These are phyloP conservation scores for Wakefieldia striispora DNA, from an alignment of 768 basidiomycete species.

Conservation along the genomic window DNA sequence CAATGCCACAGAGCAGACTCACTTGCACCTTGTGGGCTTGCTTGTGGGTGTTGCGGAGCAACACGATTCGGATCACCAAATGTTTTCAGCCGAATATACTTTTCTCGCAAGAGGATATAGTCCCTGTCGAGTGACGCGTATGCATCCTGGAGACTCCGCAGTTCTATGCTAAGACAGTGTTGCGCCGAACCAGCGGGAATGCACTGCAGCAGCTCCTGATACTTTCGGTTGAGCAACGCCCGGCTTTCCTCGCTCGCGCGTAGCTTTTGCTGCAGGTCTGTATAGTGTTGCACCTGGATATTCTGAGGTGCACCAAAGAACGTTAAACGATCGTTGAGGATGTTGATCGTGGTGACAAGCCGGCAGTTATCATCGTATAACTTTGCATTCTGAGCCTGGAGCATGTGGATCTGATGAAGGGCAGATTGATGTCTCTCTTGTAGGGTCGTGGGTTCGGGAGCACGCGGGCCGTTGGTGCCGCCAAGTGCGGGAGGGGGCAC, in stretches of 20 bases:
- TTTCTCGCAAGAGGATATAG: slow-evolving; percentile 18
- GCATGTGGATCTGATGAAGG: slow-evolving; percentile 32
- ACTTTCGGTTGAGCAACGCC: slow-evolving; percentile 16
- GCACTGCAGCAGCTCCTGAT: slow-evolving; percentile 24
- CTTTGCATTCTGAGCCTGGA: slow-evolving; percentile 30
- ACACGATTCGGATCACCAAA: slow-evolving; percentile 1
- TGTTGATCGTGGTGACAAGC: slow-evolving; percentile 27
- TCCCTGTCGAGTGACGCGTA: slow-evolving; percentile 23
- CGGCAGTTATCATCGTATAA: slow-evolving; percentile 39
- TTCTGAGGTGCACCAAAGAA: slow-evolving; percentile 17
- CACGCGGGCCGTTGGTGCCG: slow-evolving; percentile 36
- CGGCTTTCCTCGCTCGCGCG: slow-evolving; percentile 20
- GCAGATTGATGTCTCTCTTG: slow-evolving; percentile 17
- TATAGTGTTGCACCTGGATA: slow-evolving; percentile 15
- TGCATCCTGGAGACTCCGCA: slow-evolving; percentile 17
- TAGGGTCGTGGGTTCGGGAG: slow-evolving; percentile 43
- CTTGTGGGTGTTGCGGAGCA: slow-evolving; percentile 9
- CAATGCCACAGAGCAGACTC: background rate
- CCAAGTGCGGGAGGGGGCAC: slow-evolving; percentile 6
- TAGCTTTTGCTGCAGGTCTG: slow-evolving; percentile 28
- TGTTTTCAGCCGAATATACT: slow-evolving; percentile 18
- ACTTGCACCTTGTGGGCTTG: slow-evolving; percentile 10
- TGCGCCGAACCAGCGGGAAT: slow-evolving; percentile 12
- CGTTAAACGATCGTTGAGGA: slow-evolving; percentile 31
- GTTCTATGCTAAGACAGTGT: slow-evolving; percentile 17